Base-by-base conservation (phyloP, 179 eudicot genomes). In the Camellia oleifera region DNA sequence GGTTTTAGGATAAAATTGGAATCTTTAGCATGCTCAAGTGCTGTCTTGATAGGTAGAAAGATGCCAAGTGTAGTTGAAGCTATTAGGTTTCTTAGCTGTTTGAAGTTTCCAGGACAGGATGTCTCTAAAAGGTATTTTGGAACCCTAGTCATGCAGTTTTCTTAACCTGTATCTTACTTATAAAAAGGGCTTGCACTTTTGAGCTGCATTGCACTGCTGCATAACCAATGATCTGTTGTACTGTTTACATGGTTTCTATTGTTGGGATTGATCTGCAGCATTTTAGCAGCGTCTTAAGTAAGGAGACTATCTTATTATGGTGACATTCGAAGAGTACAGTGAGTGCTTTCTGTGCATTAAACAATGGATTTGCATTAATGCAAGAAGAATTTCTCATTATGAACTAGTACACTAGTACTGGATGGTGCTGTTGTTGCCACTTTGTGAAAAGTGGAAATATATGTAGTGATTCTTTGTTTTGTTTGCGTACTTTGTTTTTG, bases 191-290 rank as follows among this genome's bases (percentile, higher is more conserved):
- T 20, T 63, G 54, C 17, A 18, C 54, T 72, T 50, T 72, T 72
- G 46, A 53, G 63, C 61, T 75, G 78, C 66, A 75, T 75, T 75
- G 78, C 78, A 75, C 66, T 75, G 48, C 66, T 48, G 67, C 45
- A 61, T 60, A 58, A 75, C 40, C 54, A 75, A 32, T 75, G 52
- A 75, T 75, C 78, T 17, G 66, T 48, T 74, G 65, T 66, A 52
- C 67, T 74, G 77, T 48, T 48, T 48, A 48, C 52, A 7, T 48
- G 52, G 52, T 48, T 48, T 3, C 52, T 48, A 48, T 48, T 48
- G 52, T 48, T 48, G 52, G 52, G 52, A 48, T 7, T 48, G 52
- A 48, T 48, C 52, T 48, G 52, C 52, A 48, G 52, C 52, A 48
- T 7, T 4, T 1, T 48, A 48, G 5, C 23, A 12, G 45, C 10